Conservation (phyloP, 2,329 filamentous ascomycete species). For the Pseudogymnoascus sp. region DNA sequence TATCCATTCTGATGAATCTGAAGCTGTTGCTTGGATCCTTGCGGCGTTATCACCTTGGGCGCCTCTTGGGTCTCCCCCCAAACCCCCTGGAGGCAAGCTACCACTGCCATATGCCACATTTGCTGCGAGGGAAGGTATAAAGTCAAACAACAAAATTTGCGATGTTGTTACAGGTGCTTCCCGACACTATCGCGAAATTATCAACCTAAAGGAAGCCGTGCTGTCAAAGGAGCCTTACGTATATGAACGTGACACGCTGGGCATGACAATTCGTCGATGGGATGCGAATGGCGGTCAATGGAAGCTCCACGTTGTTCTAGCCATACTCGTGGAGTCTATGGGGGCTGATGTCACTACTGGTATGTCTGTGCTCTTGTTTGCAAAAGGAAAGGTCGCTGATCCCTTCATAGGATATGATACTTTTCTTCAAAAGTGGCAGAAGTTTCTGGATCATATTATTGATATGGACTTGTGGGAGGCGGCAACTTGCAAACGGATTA, state of each 20-base stretch:
- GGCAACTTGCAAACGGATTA: constrained; percentile 50
- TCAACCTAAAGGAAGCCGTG: constrained; percentile 49
- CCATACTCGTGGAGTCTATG: constrained; percentile 57
- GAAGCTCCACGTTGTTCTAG: constrained; percentile 62
- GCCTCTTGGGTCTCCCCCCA: constrained; percentile 33
- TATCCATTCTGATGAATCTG: constrained; percentile 54
- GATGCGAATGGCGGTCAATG: constrained; percentile 56
- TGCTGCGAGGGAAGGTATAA: constrained; percentile 70
- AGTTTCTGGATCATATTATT: constrained; percentile 47
- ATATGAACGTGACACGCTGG: constrained; percentile 54
- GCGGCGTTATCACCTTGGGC: constrained; percentile 69
- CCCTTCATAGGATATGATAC: constrained; percentile 22
- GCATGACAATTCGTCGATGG: constrained; percentile 69
- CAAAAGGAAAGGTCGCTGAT: constrained; percentile 5
- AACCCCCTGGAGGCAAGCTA: constrained; percentile 37
- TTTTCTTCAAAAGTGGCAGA: constrained; percentile 44
- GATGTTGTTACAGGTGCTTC: constrained; percentile 60
- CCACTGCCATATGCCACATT: constrained; percentile 52
- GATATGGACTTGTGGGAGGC: constrained; percentile 50
- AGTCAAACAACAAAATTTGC: constrained; percentile 66
- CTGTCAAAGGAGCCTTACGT: constrained; percentile 39
- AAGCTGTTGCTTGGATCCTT: constrained; percentile 70
- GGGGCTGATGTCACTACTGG: constrained; percentile 36
- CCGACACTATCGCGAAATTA: constrained; percentile 56
- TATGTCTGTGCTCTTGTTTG: constrained; percentile 12